phyloP scores from a whole-genome alignment of 257 asterid genomes.

The Cordia subcordata region DNA sequence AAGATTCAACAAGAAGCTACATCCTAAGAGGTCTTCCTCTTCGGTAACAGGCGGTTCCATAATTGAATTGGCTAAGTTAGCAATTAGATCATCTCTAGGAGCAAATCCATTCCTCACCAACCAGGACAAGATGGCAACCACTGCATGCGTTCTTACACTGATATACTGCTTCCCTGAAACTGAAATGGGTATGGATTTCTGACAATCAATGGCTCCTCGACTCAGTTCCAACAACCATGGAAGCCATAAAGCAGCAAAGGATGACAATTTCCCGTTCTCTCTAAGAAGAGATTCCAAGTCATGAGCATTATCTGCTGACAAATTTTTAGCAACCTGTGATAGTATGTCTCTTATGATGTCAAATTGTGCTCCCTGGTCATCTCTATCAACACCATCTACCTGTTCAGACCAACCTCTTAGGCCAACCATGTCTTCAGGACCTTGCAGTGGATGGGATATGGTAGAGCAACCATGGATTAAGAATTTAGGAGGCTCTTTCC shows the following conservation, averaged over 20 bases:
- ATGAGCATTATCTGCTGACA: slow-evolving; percentile 37
- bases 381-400: slow-evolving; percentile 24
- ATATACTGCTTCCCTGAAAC: slow-evolving; percentile 39
- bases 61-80: slow-evolving; percentile 72
- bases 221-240: slow-evolving; percentile 80
- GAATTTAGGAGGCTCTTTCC: slow-evolving; percentile 58
- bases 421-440: slow-evolving; percentile 21
- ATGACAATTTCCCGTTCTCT: slow-evolving; percentile 58
- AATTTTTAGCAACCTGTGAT: slow-evolving; percentile 44
- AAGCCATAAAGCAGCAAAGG: slow-evolving; percentile 70
- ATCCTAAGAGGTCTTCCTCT: slow-evolving; percentile 77
- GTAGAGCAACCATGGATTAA: slow-evolving; percentile 38
- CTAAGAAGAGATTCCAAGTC: slow-evolving; percentile 53
- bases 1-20: slow-evolving; percentile 81
- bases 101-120: slow-evolving; percentile 67
- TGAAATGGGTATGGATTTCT: slow-evolving; percentile 38
- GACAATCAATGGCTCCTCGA: slow-evolving; percentile 45
- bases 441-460: slow-evolving; percentile 22
- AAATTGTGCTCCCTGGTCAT: slow-evolving; percentile 46
- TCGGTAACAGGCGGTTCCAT: slow-evolving; percentile 86
- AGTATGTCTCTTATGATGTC: slow-evolving; percentile 42
- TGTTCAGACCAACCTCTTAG: slow-evolving; percentile 37
- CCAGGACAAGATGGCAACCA: slow-evolving; percentile 74
- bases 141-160: slow-evolving; percentile 60
- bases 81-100: slow-evolving; percentile 74